Conservation (phyloP, 495 filamentous ascomycete species). For the Trichodelitschia bisporula region DNA sequence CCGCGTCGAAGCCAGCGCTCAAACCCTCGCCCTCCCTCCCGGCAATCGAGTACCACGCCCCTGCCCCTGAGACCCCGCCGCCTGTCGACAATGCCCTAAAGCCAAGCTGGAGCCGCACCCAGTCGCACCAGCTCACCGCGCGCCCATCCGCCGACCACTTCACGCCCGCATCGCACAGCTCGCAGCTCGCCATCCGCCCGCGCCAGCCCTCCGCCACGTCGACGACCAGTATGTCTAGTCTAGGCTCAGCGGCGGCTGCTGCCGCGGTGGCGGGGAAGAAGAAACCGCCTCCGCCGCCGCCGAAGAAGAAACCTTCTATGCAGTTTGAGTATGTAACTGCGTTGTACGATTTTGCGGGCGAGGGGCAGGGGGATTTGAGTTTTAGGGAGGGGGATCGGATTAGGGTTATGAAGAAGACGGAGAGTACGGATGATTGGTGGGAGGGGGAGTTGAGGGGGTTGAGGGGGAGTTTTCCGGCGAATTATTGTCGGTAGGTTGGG, state of each 20-base stretch:
- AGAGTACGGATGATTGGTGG: slow-evolving; percentile 88
- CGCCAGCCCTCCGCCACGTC: slow-evolving; percentile 3
- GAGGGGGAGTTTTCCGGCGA: slow-evolving; percentile 69
- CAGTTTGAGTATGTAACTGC: slow-evolving; percentile 37
- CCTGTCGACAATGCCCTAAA: neutral
- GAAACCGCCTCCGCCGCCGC: slow-evolving; percentile 45
- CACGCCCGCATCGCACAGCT: too few species aligned
- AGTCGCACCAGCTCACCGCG: neutral
- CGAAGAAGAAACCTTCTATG: slow-evolving; percentile 23
- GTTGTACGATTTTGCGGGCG: slow-evolving; percentile 53
- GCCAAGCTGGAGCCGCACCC: neutral
- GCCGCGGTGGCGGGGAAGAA: slow-evolving; percentile 32
- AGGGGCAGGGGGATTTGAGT: slow-evolving; percentile 46
- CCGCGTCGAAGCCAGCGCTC: neutral
- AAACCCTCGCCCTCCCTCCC: slow-evolving; percentile 1
- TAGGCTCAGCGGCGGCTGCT: slow-evolving; percentile 10
- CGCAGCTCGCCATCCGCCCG: slow-evolving; percentile 1
- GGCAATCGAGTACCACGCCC: too few species aligned
- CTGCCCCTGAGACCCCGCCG: neutral
- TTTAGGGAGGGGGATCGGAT: slow-evolving; percentile 76
- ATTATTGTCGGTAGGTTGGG: too few species aligned
- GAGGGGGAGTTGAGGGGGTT: slow-evolving; percentile 57
- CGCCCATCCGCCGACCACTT: slow-evolving; percentile 10
- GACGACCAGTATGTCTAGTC: neutral
- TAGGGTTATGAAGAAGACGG: slow-evolving; percentile 58